Conservation (phyloP, 768 basidiomycete species). For the Nidularia sp. region DNA sequence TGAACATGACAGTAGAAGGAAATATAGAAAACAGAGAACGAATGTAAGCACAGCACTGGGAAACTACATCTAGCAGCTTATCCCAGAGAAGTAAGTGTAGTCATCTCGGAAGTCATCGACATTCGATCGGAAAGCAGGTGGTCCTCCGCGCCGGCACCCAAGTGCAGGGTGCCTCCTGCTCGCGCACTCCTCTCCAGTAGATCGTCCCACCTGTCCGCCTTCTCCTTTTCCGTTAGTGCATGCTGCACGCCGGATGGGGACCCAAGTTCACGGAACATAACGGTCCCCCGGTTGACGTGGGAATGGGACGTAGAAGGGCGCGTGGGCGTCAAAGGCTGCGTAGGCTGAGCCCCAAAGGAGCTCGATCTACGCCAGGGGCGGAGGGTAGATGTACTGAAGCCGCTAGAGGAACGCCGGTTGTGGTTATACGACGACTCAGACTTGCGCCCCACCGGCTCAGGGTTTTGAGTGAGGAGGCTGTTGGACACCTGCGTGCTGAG, state of each 20-base stretch:
- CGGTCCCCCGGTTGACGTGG: constrained; percentile 11
- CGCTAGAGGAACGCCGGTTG: constrained; percentile 16
- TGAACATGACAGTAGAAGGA: background rate
- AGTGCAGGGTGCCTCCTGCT: constrained; percentile 72
- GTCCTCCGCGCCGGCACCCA: constrained; percentile 31
- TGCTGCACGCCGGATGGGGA: constrained; percentile 22
- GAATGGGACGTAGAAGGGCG: constrained; percentile 1
- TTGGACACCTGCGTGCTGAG: background rate
- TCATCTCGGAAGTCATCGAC: background rate
- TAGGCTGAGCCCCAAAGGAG: constrained; percentile 9
- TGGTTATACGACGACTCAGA: constrained; percentile 4
- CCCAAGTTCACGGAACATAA: constrained; percentile 46
- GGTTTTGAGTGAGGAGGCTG: background rate
- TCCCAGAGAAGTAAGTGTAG: background rate
- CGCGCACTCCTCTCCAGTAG: constrained; percentile 58
- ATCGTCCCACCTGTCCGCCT: constrained; percentile 68
- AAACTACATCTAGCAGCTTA: background rate
- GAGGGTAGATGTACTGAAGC: constrained; percentile 13
- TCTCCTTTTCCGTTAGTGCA: constrained; percentile 62
- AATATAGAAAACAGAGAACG: background rate
- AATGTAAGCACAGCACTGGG: background rate
- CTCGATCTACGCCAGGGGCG: constrained; percentile 12
- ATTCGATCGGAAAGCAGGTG: constrained; percentile 1
- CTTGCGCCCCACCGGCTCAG: background rate
- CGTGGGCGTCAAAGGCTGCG: background rate